phyloP scores from a whole-genome alignment of 2,329 filamentous ascomycete genomes.

The Aureobasidium melanogenum region DNA sequence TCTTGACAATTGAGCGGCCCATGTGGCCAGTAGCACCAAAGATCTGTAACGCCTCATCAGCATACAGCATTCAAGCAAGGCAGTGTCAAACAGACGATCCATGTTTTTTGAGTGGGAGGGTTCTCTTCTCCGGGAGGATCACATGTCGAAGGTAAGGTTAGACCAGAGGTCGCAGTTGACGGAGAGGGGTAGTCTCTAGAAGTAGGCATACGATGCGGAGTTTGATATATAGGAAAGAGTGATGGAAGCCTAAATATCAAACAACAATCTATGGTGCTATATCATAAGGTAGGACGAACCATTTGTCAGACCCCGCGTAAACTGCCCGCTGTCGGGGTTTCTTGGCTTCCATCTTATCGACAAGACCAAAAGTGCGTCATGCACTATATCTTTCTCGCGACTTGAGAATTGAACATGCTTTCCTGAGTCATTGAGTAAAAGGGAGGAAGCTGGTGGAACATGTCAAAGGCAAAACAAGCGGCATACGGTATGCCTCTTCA shows the following conservation, averaged over 20 bases:
- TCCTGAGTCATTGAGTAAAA: neutral
- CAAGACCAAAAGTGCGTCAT: conserved; percentile 5
- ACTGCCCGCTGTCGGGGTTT: neutral
- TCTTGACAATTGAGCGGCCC: conserved; percentile 80
- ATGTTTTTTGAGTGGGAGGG: conserved; percentile 67
- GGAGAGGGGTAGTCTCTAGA: conserved; percentile 8
- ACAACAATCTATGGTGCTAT: neutral
- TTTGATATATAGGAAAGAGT: neutral
- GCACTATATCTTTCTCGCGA: neutral
- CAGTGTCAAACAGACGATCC: conserved; percentile 59
- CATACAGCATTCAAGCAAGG: conserved; percentile 8
- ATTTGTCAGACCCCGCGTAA: conserved; percentile 1
- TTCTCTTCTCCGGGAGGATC: conserved; percentile 69
- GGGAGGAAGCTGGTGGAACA: conserved; percentile 8
- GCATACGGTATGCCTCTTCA: conserved; percentile 7
- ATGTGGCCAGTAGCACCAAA: conserved; percentile 98
- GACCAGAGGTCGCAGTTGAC: conserved; percentile 22
- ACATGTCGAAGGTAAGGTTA: conserved; percentile 70
- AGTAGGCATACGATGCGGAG: neutral
- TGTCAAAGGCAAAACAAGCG: conserved; percentile 28
- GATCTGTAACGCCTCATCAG: conserved; percentile 44
- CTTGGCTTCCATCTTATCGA: conserved; percentile 2
- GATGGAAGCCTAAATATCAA: neutral
- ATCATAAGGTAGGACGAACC: neutral
- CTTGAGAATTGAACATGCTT: neutral